Evolutionary conservation across 768 basidiomycete genomes (phyloP).

Genomic region (Naganishia kalamii): DNA sequence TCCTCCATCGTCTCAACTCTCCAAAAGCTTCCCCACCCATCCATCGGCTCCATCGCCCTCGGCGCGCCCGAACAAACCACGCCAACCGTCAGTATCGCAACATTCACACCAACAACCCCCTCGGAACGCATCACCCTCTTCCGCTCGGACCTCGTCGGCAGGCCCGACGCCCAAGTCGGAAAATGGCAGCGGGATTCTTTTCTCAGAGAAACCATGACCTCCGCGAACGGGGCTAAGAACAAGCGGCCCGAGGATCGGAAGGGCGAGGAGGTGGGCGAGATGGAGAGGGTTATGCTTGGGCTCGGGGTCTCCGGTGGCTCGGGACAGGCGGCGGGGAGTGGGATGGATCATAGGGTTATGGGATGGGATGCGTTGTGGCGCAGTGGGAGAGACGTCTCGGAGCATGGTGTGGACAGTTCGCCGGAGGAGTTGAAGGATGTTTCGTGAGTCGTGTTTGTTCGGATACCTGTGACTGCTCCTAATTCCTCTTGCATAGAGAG

Average conservation of each 20-base stretch:
- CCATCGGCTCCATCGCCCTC: slow-evolving; percentile 19
- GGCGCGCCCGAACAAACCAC: neutral
- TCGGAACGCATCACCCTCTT: slow-evolving; percentile 9
- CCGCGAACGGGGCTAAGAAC: neutral
- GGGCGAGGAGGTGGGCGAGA: slow-evolving; percentile 20
- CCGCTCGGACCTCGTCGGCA: slow-evolving; percentile 16
- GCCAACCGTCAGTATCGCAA: slow-evolving; percentile 17
- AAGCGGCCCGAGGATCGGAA: slow-evolving; percentile 17
- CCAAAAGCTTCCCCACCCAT: neutral
- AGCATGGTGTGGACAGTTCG: neutral
- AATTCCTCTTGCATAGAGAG: neutral
- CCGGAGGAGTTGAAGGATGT: slow-evolving; percentile 8
- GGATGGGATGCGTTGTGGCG: slow-evolving; percentile 22
- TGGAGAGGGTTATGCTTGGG: slow-evolving; percentile 14
- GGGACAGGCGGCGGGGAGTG: neutral
- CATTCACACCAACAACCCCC: slow-evolving; percentile 17
- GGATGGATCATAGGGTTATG: slow-evolving; percentile 12
- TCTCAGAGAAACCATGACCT: neutral
- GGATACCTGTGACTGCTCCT: no score
- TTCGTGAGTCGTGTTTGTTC: neutral
- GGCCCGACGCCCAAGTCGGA: slow-evolving; percentile 10
- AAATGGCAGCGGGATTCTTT: slow-evolving; percentile 18
- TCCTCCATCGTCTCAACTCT: slow-evolving; percentile 9
- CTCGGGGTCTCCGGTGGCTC: slow-evolving; percentile 1
- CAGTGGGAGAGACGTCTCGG: slow-evolving; percentile 1